A percentile compares a stretch with the other conserved stretches of the same genome.
phyloP scores from a whole-genome alignment of 768 basidiomycete genomes.

The Krasilnikovozyma curviuscula region DNA sequence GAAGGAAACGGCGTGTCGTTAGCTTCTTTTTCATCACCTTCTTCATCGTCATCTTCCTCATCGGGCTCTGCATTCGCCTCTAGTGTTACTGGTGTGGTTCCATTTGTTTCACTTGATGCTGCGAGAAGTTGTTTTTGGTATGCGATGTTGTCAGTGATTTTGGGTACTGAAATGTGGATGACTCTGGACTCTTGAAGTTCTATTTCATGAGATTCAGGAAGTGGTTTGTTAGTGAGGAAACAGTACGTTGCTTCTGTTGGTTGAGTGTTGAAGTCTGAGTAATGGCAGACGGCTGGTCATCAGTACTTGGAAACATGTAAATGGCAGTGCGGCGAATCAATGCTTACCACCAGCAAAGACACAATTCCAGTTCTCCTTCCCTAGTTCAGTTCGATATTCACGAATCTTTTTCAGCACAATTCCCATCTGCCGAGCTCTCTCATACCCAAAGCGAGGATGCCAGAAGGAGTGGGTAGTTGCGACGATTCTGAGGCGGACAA shows the following conservation, averaged over 20 bases:
- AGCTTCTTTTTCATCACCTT: slow-evolving; percentile 14
- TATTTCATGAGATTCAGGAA: slow-evolving; percentile 39
- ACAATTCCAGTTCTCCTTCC: slow-evolving; percentile 46
- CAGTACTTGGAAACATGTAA: neutral
- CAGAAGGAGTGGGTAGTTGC: slow-evolving; percentile 14
- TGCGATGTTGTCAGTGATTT: slow-evolving; percentile 17
- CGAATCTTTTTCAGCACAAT: slow-evolving; percentile 49
- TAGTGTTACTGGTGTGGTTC: slow-evolving; percentile 31
- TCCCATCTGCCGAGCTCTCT: slow-evolving; percentile 57
- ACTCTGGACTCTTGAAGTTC: slow-evolving; percentile 41
- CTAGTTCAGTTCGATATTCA: slow-evolving; percentile 36
- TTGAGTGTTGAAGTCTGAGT: slow-evolving; percentile 68
- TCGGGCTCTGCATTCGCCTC: slow-evolving; percentile 20
- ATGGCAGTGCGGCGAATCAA: neutral
- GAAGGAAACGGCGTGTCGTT: no score
- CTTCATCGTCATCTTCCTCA: slow-evolving; percentile 5
- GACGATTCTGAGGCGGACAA: neutral
- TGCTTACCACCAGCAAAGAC: slow-evolving; percentile 60
- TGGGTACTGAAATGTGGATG: slow-evolving; percentile 23
- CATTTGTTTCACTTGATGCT: slow-evolving; percentile 11
- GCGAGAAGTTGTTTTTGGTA: slow-evolving; percentile 7
- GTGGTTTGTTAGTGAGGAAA: slow-evolving; percentile 42
- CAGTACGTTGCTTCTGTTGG: slow-evolving; percentile 70
- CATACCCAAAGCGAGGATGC: slow-evolving; percentile 43
- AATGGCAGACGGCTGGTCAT: neutral